Percentiles rank a stretch among this genome's conserved stretches.
phyloP scores from a whole-genome alignment of 805 yeast species.

The Metschnikowia bowlesiae region DNA sequence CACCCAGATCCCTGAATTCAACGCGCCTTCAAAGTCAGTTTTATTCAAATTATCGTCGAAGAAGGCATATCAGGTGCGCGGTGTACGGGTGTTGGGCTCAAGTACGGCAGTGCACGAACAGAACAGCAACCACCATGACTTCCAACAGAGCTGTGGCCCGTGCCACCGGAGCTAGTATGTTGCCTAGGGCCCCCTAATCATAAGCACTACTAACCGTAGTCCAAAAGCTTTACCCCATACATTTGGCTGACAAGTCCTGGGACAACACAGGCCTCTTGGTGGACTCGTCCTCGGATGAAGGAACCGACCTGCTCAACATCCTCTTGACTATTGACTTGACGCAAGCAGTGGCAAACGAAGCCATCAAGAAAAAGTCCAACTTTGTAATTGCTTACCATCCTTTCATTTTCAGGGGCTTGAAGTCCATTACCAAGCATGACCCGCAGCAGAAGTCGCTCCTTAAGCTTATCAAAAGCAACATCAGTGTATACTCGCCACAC shows the following conservation, averaged over 20 bases:
- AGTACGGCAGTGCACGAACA: neutral
- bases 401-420: constrained; percentile 85
- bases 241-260: constrained; percentile 85
- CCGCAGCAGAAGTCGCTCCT: constrained; percentile 81
- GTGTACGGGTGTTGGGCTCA: neutral
- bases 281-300: constrained; percentile 44
- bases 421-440: constrained; percentile 55
- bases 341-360: constrained; percentile 78
- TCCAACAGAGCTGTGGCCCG: constrained; percentile 44
- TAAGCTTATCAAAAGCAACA: constrained; percentile 66
- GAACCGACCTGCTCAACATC: constrained; percentile 26
- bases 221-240: constrained; percentile 74
- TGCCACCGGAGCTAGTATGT: constrained; percentile 38
- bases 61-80: neutral
- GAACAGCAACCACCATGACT: constrained; percentile 8
- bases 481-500: constrained; percentile 92
- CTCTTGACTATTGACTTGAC: constrained; percentile 85
- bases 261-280: constrained; percentile 92
- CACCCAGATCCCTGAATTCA: no score
- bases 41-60: no score
- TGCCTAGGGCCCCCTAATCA: neutral
- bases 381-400: constrained; percentile 87
- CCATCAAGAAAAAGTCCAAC: constrained; percentile 50
- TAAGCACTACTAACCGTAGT: constrained; percentile 34
- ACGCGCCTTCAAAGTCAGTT: no score